Conservation (phyloP, 2,329 filamentous ascomycete genomes). For the Chaetomiaceae sp. region DNA sequence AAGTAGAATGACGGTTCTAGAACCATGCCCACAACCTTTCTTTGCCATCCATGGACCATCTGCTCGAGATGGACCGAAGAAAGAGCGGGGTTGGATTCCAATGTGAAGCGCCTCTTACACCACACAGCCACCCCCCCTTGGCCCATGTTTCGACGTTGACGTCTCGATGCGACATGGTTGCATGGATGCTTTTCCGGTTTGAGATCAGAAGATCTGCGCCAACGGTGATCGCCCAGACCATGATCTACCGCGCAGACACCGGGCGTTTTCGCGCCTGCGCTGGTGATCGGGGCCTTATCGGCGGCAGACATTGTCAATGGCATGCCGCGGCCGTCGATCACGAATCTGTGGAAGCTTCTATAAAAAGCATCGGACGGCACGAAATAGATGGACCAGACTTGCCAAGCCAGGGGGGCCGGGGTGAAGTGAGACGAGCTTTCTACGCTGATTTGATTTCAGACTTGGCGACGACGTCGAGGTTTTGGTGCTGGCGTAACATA, state of each 20-base stretch:
- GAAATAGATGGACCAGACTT: background rate
- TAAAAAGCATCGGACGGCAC: background rate
- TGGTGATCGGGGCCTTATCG: background rate
- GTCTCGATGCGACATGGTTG: background rate
- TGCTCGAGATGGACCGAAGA: background rate
- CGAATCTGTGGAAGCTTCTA: slow-evolving; percentile 4
- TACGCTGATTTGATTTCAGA: background rate
- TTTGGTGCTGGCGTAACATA: background rate
- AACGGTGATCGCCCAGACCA: slow-evolving; percentile 4
- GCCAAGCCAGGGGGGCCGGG: background rate
- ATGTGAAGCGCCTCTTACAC: slow-evolving; percentile 9
- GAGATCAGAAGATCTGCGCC: slow-evolving; percentile 7
- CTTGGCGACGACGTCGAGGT: no score
- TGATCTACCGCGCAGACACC: slow-evolving; percentile 1
- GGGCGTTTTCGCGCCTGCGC: background rate
- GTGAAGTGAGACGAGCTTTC: slow-evolving; percentile 2
- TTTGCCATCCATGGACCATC: background rate
- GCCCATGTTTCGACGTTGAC: background rate
- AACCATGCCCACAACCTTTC: background rate
- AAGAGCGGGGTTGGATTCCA: background rate
- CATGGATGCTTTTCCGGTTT: background rate
- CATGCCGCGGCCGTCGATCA: slow-evolving; percentile 3
- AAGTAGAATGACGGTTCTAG: background rate
- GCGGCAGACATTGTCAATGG: background rate
- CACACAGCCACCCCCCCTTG: slow-evolving; percentile 5